phyloP scores from a whole-genome alignment of 2,329 filamentous ascomycete genomes.

The Colletotrichum sp. region DNA sequence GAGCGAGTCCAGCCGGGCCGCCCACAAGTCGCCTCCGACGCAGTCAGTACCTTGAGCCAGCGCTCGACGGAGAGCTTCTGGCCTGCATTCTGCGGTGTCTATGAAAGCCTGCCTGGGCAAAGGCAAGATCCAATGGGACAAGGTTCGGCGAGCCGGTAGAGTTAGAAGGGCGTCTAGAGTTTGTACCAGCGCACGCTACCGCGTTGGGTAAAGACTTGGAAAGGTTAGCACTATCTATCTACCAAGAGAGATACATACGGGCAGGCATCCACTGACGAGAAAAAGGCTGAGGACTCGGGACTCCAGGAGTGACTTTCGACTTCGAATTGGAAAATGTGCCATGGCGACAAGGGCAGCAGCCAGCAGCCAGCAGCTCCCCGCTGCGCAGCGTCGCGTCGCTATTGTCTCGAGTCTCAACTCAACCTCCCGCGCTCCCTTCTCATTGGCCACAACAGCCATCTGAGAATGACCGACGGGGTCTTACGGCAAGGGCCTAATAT shows the following conservation, averaged over 20 bases:
- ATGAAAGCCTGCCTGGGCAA: background rate
- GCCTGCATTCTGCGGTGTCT: background rate
- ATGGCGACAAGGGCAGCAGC: background rate
- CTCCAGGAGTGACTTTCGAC: background rate
- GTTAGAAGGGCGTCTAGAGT: background rate
- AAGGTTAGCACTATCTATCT: background rate
- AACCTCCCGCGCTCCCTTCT: background rate
- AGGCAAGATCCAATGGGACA: background rate
- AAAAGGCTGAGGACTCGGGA: background rate
- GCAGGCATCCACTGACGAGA: background rate
- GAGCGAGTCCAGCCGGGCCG: background rate
- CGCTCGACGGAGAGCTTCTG: background rate
- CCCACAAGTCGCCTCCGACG: background rate
- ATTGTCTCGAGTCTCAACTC: conserved; percentile 12
- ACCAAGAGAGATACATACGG: background rate
- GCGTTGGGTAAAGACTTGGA: background rate
- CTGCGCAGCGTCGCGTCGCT: background rate
- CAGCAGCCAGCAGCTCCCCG: background rate
- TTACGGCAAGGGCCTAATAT: conserved; percentile 1
- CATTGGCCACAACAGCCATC: background rate
- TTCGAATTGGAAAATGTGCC: background rate
- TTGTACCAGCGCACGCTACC: background rate
- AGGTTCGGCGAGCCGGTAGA: background rate
- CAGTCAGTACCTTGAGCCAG: background rate
- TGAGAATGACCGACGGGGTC: background rate